These are phyloP conservation scores for Knoxia roxburghii DNA, from an alignment of 257 asterid species.

Conservation along the genomic window DNA sequence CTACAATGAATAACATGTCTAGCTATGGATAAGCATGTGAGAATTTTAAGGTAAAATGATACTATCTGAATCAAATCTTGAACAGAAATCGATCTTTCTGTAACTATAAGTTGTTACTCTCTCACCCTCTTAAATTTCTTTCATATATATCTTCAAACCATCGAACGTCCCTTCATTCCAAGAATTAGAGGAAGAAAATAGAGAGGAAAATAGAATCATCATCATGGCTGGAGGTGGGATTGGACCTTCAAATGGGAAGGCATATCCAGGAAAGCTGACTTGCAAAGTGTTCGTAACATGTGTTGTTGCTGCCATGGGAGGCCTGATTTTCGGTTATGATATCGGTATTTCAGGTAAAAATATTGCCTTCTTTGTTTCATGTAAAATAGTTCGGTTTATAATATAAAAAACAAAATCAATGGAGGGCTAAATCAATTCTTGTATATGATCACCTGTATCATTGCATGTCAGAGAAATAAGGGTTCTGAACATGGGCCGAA, in stretches of 20 bases:
- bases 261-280: slow-evolving; percentile 71
- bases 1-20: too few relatives aligned
- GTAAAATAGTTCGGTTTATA: too few relatives aligned
- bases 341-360: slow-evolving; percentile 64
- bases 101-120: background rate
- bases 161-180: background rate
- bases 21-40: too few relatives aligned
- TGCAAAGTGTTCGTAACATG: slow-evolving; percentile 46
- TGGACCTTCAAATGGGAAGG: slow-evolving; percentile 35
- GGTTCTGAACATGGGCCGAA: too few relatives aligned
- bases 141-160: background rate
- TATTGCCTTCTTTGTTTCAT: background rate
- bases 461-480: too few relatives aligned
- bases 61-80: too few relatives aligned
- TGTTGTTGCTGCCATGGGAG: slow-evolving; percentile 80
- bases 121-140: too few relatives aligned
- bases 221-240: slow-evolving; percentile 61
- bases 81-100: too few relatives aligned
- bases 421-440: too few relatives aligned
- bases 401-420: too few relatives aligned
- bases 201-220: slow-evolving; percentile 1
- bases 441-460: too few relatives aligned
- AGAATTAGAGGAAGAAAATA: background rate
- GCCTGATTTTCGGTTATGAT: slow-evolving; percentile 77
- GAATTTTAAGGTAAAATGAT: background rate